Percentiles rank a stretch among this genome's conserved stretches.
These are phyloP conservation scores for Cryptococcus sp. DNA, from an alignment of 1,284 basidiomycete species.

Conservation along the genomic window DNA sequence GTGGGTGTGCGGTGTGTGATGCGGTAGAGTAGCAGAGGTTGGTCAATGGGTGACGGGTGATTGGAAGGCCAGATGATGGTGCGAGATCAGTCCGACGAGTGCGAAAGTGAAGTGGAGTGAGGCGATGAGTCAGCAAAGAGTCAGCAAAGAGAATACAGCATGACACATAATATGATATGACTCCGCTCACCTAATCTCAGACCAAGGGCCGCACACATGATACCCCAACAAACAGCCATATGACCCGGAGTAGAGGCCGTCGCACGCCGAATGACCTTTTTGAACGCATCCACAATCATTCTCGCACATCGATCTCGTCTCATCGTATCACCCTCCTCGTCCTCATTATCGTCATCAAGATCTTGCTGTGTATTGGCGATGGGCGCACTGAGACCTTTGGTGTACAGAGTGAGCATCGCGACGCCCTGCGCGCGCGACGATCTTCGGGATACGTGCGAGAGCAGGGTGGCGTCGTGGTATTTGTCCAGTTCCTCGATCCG, in stretches of 20 bases:
- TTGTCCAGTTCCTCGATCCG: slow-evolving; percentile 66
- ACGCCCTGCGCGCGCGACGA: slow-evolving; percentile 91
- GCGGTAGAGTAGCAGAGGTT: not conserved
- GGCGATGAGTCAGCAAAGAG: no score
- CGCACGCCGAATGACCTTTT: slow-evolving; percentile 66
- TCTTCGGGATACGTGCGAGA: slow-evolving; percentile 84
- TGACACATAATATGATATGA: not conserved
- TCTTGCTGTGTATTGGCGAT: slow-evolving; percentile 11
- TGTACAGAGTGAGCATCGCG: slow-evolving; percentile 85
- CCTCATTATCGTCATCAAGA: slow-evolving; percentile 6
- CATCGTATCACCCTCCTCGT: slow-evolving; percentile 33
- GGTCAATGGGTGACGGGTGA: no score
- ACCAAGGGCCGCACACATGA: slow-evolving; percentile 74
- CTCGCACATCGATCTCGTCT: slow-evolving; percentile 14
- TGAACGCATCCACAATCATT: slow-evolving; percentile 65
- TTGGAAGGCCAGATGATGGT: no score
- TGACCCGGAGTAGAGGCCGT: slow-evolving; percentile 67
- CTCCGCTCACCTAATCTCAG: slow-evolving; percentile 68
- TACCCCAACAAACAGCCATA: slow-evolving; percentile 85
- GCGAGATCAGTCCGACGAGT: no score
- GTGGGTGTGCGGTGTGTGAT: no score
- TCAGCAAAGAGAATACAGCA: not conserved
- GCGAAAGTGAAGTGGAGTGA: no score
- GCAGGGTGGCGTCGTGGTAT: slow-evolving; percentile 78
- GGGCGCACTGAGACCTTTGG: slow-evolving; percentile 73